Conservation (phyloP, 75 land plant genomes). For the Pseudotsuga menziesii region DNA sequence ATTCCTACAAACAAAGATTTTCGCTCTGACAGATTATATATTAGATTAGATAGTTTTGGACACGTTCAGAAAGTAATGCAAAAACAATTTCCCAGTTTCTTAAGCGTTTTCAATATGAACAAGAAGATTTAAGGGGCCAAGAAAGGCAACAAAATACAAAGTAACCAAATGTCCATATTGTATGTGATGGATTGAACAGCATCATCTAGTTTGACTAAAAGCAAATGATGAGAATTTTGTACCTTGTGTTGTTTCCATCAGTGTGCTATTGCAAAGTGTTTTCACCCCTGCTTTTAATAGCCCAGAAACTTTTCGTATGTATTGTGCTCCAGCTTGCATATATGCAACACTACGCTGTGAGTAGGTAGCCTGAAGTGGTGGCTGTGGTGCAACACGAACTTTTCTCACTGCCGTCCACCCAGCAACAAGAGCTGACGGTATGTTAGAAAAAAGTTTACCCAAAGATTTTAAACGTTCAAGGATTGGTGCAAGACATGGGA, state of each 20-base stretch:
- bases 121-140: background rate
- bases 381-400: constrained; percentile 46
- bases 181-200: background rate
- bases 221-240: background rate
- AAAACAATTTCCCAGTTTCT: background rate
- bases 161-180: background rate
- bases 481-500: constrained; percentile 19
- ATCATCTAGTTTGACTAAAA: too few relatives aligned
- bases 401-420: constrained; percentile 52
- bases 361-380: constrained; percentile 33
- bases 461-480: constrained; percentile 9
- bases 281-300: constrained; percentile 58
- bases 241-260: constrained; percentile 54
- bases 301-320: constrained; percentile 53
- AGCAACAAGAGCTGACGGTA: constrained; percentile 12
- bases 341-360: constrained; percentile 37
- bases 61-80: background rate
- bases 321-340: constrained; percentile 67
- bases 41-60: background rate
- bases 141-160: background rate
- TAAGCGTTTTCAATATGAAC: background rate
- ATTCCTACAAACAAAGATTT: too few relatives aligned
- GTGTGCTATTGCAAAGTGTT: constrained; percentile 29
- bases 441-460: constrained; percentile 13
- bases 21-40: too few relatives aligned